Evolutionary conservation across 805 yeast species (phyloP), one percentile per base, ranked within the genome.

Genomic region (Yamadazyma kitorensis): DNA sequence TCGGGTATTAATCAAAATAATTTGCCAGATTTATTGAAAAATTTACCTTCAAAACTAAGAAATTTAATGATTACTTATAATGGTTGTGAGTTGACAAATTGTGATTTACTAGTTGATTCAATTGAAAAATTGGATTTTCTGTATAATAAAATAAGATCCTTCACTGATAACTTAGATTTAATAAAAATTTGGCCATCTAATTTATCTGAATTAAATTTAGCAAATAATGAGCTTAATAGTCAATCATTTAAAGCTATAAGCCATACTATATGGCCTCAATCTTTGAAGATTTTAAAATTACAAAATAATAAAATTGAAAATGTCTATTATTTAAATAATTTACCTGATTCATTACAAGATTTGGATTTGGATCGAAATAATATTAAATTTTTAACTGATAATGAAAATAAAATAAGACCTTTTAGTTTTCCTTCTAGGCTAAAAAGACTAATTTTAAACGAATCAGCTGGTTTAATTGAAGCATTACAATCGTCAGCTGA

Each of bases 21-120:
- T n/a, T 3, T 40, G 18, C 33, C 29, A 6, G 37, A 49, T 7
- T 24, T 37, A 2, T 25, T 27, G 4, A 28, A 43, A 15, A 17
- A 21, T 7, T 47, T 54, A 18, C 64, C 65, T 0, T 25, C 34
- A 3, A 29, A 37, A 17, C 47, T 64, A 31, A 48, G 46, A 11
- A 55, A 57, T 4, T 39, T 64, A 21, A 62, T 62, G 69, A 34
- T 63, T 21, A 54, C 67, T 0, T 49, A 58, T 40, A 61, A 61
- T 37, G 47, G 54, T 31, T 40, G 64, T 6, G 33, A 35, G 5
- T n/a, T 13, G 5, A 34, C 37, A 2, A 9, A 28, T 18, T 37
- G 27, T 22, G 38, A 52, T 10, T 43, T 28, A 14, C 46, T 64
- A 13, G 65, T 66, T 2, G 42, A 39, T 13, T 48, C 60, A 0